Conservation (phyloP, 768 basidiomycete species). For the Pholiota molesta region DNA sequence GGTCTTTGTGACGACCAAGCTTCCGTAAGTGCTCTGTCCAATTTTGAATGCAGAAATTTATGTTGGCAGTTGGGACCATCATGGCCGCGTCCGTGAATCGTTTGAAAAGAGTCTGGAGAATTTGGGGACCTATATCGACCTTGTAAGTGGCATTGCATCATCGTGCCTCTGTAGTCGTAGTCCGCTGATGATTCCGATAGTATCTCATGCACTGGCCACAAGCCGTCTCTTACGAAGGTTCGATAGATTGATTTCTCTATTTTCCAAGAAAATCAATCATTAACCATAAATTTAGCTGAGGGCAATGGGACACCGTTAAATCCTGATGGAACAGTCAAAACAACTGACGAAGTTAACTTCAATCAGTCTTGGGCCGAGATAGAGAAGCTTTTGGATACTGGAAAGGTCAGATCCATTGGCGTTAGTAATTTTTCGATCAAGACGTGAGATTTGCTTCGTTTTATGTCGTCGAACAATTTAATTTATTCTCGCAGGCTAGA, state of each 20-base stretch:
- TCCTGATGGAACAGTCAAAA: conserved; percentile 37
- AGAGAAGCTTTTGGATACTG: conserved; percentile 49
- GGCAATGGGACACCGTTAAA: conserved; percentile 24
- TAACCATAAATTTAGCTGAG: background rate
- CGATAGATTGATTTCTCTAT: background rate
- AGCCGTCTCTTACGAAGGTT: conserved; percentile 34
- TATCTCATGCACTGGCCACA: conserved; percentile 59
- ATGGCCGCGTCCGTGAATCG: conserved; percentile 37
- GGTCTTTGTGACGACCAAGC: conserved; percentile 54
- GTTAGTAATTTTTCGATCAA: conserved; percentile 65
- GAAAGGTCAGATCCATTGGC: conserved; percentile 53
- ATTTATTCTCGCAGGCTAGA: conserved; percentile 32
- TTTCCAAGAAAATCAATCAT: background rate
- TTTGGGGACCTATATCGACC: conserved; percentile 51
- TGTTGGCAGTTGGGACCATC: conserved; percentile 35
- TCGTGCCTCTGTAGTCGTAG: background rate
- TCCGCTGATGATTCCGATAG: conserved; percentile 22
- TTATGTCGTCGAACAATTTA: background rate
- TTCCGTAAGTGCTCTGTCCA: conserved; percentile 32
- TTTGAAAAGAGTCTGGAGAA: conserved; percentile 44
- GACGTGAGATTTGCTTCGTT: conserved; percentile 33
- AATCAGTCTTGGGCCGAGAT: conserved; percentile 53
- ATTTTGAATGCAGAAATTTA: background rate
- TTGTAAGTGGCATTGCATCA: conserved; percentile 27
- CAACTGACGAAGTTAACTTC: conserved; percentile 35